Evolutionary conservation across 345 rosid genomes (phyloP).

Genomic region (Bretschneidera sinensis): DNA sequence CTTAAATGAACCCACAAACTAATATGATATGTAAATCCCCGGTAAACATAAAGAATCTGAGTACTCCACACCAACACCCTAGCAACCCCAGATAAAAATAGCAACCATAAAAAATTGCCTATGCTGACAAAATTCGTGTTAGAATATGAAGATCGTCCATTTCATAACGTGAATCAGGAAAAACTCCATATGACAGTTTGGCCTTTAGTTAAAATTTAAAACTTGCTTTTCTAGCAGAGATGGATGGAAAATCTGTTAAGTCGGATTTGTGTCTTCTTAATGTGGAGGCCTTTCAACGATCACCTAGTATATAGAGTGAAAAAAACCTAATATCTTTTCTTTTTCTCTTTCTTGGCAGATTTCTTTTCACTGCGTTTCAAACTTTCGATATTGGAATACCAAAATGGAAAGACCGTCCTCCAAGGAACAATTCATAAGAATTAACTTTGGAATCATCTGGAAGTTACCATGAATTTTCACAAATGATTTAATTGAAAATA

Average conservation of each 20-base stretch:
- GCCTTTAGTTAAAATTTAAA: no score
- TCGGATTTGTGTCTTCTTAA: constrained; percentile 1
- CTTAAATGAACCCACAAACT: no score
- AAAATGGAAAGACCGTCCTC: neutral
- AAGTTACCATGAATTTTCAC: neutral
- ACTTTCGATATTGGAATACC: neutral
- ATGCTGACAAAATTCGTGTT: no score
- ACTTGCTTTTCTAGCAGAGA: no score
- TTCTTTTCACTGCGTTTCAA: constrained; percentile 7
- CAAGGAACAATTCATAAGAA: neutral
- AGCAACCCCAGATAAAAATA: neutral
- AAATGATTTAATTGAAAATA: neutral
- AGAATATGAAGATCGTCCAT: neutral
- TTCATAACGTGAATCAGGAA: neutral
- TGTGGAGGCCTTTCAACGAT: constrained; percentile 9
- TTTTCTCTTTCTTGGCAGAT: neutral
- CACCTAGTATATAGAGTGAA: constrained; percentile 3
- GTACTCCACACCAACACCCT: no score
- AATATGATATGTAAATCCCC: no score
- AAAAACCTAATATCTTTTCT: constrained; percentile 2
- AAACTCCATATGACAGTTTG: neutral
- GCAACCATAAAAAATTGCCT: no score
- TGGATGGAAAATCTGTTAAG: no score
- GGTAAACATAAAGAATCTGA: no score
- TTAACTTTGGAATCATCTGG: neutral